These are phyloP conservation scores for Fusarium napiforme DNA, from an alignment of 2,329 filamentous ascomycete genomes.

Conservation along the genomic window DNA sequence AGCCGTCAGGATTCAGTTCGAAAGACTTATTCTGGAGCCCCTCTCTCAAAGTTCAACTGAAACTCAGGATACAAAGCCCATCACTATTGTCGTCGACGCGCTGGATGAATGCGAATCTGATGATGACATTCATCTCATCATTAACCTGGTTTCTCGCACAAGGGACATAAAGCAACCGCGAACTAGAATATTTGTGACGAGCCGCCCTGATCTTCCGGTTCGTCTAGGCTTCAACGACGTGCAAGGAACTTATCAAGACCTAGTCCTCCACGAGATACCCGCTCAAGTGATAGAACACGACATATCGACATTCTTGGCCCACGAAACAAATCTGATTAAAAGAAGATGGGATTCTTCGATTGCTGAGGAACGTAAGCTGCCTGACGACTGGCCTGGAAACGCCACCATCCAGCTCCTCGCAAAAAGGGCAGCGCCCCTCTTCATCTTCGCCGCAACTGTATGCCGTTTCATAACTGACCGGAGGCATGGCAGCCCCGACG, in stretches of 20 bases:
- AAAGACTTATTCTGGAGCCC: not conserved
- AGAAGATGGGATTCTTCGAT: too few relatives aligned
- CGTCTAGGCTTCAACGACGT: constrained; percentile 50
- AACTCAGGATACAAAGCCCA: not conserved
- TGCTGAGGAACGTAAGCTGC: not conserved
- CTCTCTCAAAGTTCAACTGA: not conserved
- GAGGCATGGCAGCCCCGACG: fast-evolving
- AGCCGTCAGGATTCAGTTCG: not conserved
- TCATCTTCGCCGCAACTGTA: not conserved
- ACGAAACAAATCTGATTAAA: not conserved
- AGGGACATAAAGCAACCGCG: constrained; percentile 6
- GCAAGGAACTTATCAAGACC: constrained; percentile 25
- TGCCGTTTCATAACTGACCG: not conserved
- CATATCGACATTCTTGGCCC: constrained; percentile 29
- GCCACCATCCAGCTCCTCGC: not conserved
- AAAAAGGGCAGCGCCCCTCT: not conserved
- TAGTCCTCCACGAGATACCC: constrained; percentile 52
- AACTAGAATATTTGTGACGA: constrained; percentile 52
- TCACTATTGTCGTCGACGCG: not conserved
- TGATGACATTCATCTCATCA: not conserved
- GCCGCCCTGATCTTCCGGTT: constrained; percentile 54
- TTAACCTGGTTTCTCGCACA: not conserved
- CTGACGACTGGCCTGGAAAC: not conserved
- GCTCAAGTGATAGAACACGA: constrained; percentile 49
- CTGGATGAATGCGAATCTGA: not conserved